Conservation (phyloP, 768 basidiomycete species). For the Asterophora lycoperdoides region DNA sequence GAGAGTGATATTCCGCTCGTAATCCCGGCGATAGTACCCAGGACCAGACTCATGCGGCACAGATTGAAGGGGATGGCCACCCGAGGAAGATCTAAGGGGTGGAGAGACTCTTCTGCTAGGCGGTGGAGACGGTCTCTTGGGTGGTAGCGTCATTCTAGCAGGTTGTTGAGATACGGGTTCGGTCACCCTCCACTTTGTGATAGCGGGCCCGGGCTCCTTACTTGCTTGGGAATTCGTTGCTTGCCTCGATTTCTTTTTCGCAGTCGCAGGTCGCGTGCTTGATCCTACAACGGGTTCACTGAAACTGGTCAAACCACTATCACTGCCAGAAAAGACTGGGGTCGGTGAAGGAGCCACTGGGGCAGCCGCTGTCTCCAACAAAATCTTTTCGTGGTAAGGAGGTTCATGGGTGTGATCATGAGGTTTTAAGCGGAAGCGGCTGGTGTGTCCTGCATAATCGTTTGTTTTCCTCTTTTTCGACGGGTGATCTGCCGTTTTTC, state of each 20-base stretch:
- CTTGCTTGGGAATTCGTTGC: not conserved
- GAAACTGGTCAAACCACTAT: not conserved
- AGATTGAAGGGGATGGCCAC: conserved; percentile 1
- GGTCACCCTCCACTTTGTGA: conserved; percentile 1
- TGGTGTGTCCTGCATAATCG: conserved; percentile 43
- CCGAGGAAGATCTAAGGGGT: not conserved
- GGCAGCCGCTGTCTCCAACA: conserved; percentile 18
- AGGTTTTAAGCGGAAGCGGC: conserved; percentile 43
- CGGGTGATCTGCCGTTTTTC: conserved; percentile 20
- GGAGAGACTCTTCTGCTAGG: not conserved
- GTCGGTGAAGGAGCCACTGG: conserved; percentile 7
- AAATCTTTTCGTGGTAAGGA: conserved; percentile 11
- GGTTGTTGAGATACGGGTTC: not conserved
- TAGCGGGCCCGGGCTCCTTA: not conserved
- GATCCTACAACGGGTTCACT: not conserved
- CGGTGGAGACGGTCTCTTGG: not conserved
- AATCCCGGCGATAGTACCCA: conserved; percentile 29
- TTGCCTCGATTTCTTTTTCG: not conserved
- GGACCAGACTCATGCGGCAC: conserved; percentile 5
- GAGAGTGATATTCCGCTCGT: conserved; percentile 21
- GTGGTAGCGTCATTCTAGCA: not conserved
- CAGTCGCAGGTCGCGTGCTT: not conserved
- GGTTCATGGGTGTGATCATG: conserved; percentile 25
- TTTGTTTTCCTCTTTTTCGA: conserved; percentile 31
- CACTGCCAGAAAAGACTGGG: not conserved